Base-by-base conservation (phyloP, 495 filamentous ascomycete genomes). In the Talaromyces proteolyticus region DNA sequence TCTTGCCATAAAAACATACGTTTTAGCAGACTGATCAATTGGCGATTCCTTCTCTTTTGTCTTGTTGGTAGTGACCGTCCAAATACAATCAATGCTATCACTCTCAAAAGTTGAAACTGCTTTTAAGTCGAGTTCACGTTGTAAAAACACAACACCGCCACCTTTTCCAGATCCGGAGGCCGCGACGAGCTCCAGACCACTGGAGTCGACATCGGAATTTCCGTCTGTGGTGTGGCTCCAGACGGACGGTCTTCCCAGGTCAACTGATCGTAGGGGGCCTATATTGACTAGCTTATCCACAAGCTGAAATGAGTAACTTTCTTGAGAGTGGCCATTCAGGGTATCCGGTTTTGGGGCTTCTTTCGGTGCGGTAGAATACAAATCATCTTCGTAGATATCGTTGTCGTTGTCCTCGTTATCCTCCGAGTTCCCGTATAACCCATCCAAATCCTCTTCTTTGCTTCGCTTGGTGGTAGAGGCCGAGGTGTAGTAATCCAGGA, bases 261-360 rank as follows among this genome's bases (percentile, higher is more conserved):
- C 79, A 43, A 91, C 63, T 52, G 87, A 84, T 47, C 78, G 79
- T 49, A 96, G 80, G 14, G 91, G 88, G 0, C 82, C 93, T 46
- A 91, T 76, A 60, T 83, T 95, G 16, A 79, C 58, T 19, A 97
- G 71, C 18, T 67, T 69, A 65, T 97, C 94, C 55, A 92, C 82
- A 22, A 93, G 63, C 44, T 78, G 76, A 55, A 97, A 92, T 29
- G 68, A 69, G 51, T 91, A 86, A 44, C 84, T 81, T 16, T 80
- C 83, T 18, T 74, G 48, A 12, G 55, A 44, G 10, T n/a, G 37
- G 12, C 46, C 46, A 44, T 50, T 47, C 4, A 47, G 22, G 5
- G 61, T 54, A 10, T 46, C 53, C 34, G 59, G 63, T 19, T 43
- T 48, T 22, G 48, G 47, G 17, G 52, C 49, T 10, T 51, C 50